Evolutionary conservation across 768 basidiomycete species (phyloP), one percentile per base, ranked within the genome.

Genomic region (Kwoniella heveanensis): DNA sequence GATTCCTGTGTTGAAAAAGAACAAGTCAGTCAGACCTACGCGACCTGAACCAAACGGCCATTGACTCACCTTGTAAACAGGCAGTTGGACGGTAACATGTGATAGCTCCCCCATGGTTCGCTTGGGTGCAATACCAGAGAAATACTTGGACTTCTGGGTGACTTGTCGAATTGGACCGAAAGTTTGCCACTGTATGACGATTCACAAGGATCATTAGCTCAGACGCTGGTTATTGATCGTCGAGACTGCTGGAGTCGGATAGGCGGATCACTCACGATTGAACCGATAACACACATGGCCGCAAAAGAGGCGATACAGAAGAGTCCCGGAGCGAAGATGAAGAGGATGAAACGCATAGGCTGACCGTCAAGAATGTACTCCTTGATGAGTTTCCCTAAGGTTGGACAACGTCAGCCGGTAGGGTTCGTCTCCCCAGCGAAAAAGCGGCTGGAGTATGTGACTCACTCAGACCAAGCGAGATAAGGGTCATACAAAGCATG

Each of bases 111-210:
- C 72, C 64, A 67, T 70, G 15, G 66, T 67, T 21, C 72, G 66
- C 37, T 72, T 73, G 1, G 77, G 76, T 2, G 73, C 69, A 12
- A 72, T 58, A 49, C 72, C 77, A 12, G 89, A 91, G 74, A 90
- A 93, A 79, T 88, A 93, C 39, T 84, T 85, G 0, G 90, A 91
- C 77, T 92, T 92, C 70, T 91, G 87, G 73, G 90, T 86, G 77
- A 86, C 90, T 67, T 92, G 91, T 6, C 90, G 86, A 50, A 93
- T 88, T 21, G 91, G 91, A 25, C 91, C 91, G 63, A 92, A 74
- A 47, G 76, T 74, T 65, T 74, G 71, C 53, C 60, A 65, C 71
- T 74, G 48, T 44, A 7, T 9, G 8, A 17, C n/a, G n/a, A n/a
- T n/a, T n/a, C n/a, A n/a, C n/a, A n/a, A n/a, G n/a, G n/a, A n/a